phyloP scores from a whole-genome alignment of 2,329 filamentous ascomycete genomes.

The Aspergillus hiratsukae region DNA sequence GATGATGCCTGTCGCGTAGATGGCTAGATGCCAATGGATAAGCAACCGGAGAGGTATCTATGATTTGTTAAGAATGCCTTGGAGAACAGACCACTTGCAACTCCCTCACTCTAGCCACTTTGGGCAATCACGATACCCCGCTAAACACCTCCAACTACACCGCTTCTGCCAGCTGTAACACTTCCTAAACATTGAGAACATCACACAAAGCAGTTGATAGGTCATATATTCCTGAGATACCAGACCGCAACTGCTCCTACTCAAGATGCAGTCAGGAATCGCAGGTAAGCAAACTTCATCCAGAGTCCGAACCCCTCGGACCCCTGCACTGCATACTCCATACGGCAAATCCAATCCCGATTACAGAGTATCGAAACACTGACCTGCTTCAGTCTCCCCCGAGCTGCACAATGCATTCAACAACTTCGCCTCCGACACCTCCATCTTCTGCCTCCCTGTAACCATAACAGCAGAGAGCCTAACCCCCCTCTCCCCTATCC shows the following conservation, averaged over 20 bases:
- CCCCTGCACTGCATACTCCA: neutral
- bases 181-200: constrained; percentile 4
- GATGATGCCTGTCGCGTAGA: neutral
- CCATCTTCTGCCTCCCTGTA: constrained; percentile 44
- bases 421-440: constrained; percentile 37
- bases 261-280: constrained; percentile 48
- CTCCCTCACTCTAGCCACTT: neutral
- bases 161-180: constrained; percentile 23
- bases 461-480: constrained; percentile 44
- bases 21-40: neutral
- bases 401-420: constrained; percentile 46
- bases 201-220: constrained; percentile 4
- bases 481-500: constrained; percentile 35
- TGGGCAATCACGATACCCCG: constrained; percentile 6
- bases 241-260: constrained; percentile 12
- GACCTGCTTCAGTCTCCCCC: constrained; percentile 34
- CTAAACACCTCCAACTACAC: constrained; percentile 16
- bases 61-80: neutral
- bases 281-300: constrained; percentile 30
- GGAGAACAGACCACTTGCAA: neutral
- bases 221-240: constrained; percentile 4
- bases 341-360: constrained; percentile 3
- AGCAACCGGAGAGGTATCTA: neutral
- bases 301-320: neutral
- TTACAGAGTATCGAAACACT: neutral